A percentile compares a stretch with the other conserved stretches of the same genome.
These are phyloP conservation scores for Maudiozyma turicensis DNA, from an alignment of 805 yeast species.

Conservation along the genomic window DNA sequence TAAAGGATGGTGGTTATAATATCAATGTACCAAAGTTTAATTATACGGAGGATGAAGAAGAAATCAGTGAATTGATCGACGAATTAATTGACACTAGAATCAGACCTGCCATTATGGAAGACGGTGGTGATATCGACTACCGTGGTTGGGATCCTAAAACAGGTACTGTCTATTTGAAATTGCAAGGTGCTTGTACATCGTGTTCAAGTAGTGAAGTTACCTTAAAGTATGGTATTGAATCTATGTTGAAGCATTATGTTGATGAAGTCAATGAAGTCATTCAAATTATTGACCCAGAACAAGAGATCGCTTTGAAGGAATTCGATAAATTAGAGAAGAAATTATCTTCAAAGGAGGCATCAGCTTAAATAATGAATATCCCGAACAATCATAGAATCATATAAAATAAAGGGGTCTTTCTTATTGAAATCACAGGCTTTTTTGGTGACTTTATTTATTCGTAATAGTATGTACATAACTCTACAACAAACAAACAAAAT, in stretches of 20 bases:
- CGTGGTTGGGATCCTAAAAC: constrained; percentile 75
- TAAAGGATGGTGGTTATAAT: constrained; percentile 31
- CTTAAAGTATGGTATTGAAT: constrained; percentile 87
- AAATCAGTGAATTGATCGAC: constrained; percentile 79
- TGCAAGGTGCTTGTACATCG: constrained; percentile 93
- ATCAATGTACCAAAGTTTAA: constrained; percentile 24
- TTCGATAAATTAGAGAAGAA: constrained; percentile 73
- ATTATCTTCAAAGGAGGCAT: constrained; percentile 24
- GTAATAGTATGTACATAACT: constrained; percentile 5
- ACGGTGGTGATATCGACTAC: constrained; percentile 94
- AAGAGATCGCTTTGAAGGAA: constrained; percentile 63
- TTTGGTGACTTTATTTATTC: neutral
- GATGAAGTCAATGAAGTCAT: constrained; percentile 88
- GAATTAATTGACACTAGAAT: constrained; percentile 90
- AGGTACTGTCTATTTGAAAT: constrained; percentile 79
- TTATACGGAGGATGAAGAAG: constrained; percentile 56
- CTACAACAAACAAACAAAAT: neutral
- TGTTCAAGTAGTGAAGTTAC: constrained; percentile 90
- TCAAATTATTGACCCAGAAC: constrained; percentile 78
- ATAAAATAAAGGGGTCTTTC: too few species aligned
- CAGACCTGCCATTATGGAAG: constrained; percentile 96
- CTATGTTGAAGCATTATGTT: constrained; percentile 94
- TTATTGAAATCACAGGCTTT: neutral
- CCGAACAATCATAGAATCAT: too few species aligned
- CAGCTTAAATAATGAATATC: neutral